Evolutionary conservation across 2,329 filamentous ascomycete genomes (phyloP), one percentile per base, ranked within the genome.

Genomic region (Pseudocercospora pini-densiflorae): DNA sequence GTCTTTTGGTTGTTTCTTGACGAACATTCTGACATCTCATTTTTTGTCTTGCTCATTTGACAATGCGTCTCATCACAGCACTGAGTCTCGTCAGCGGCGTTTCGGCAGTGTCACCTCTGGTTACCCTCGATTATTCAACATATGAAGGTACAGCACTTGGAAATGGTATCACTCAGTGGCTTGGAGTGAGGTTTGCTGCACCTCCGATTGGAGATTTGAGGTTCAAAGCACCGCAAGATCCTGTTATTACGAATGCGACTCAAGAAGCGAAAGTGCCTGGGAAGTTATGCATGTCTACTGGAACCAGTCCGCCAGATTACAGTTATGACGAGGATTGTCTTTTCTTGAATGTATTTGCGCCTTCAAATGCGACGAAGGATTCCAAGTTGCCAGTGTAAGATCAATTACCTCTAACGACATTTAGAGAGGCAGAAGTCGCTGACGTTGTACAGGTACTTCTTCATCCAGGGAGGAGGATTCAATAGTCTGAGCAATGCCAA

Each of bases 101-200:
- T 16, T 49, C 53, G 16, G 80, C 81, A 14, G 77, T 82, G 27
- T 72, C 80, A 19, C 67, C 77, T 2, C 73, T 79, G 5, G 87
- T 93, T 14, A 82, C 91, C 68, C 81, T 94, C 23, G 84, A 83
- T 2, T 94, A 93, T 75, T 85, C 89, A 31, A 85, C 82, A 27
- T 93, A 93, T 74, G 77, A 83, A 59, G 92, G 92, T 8, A 78
- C 80, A 3, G 74, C 81, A 1, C 80, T 85, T 1, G 71, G 78
- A 0, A 86, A 86, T 71, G 89, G 88, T 0, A 80, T 93, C 57
- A 88, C 86, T 2, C 84, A 90, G 76, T 94, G 90, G 90, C 83
- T 92, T 7, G 92, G 91, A 1, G 87, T 95, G 69, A 87, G 90
- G 51, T 95, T 88, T 80, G 92, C 91, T 1, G 88, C 89, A 5